Evolutionary conservation across 306 rosid species (phyloP).

Genomic region (Quercus bicolor): DNA sequence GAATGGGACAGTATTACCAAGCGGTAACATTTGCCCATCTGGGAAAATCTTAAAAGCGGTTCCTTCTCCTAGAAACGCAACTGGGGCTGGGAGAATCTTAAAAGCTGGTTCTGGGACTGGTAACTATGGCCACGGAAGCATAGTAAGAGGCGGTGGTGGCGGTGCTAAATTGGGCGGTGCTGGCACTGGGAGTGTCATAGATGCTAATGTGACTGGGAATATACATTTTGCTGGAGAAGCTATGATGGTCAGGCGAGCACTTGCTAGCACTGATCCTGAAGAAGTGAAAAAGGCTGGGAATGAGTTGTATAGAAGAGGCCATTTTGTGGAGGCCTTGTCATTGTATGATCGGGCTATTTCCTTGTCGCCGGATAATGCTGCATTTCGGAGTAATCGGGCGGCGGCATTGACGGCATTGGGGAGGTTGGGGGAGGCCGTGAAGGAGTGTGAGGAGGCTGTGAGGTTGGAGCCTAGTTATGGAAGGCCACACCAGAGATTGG

Average conservation of each 20-base stretch:
- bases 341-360: slow-evolving; percentile 81
- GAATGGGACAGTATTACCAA: too few species aligned
- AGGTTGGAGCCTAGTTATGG: slow-evolving; percentile 77
- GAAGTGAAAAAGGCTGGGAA: slow-evolving; percentile 79
- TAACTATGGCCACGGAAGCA: slow-evolving; percentile 89
- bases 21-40: slow-evolving; percentile 88
- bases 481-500: slow-evolving; percentile 89
- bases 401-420: slow-evolving; percentile 82
- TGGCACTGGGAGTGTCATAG: background rate
- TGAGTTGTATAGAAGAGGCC: slow-evolving; percentile 69
- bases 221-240: background rate
- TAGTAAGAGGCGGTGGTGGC: slow-evolving; percentile 70
- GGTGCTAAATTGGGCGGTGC: slow-evolving; percentile 22
- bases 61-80: too few species aligned
- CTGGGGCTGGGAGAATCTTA: slow-evolving; percentile 49
- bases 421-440: slow-evolving; percentile 68
- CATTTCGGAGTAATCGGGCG: slow-evolving; percentile 82
- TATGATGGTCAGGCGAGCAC: background rate
- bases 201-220: background rate
- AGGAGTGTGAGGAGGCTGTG: slow-evolving; percentile 83
- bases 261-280: slow-evolving; percentile 57
- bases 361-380: slow-evolving; percentile 60
- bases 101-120: slow-evolving; percentile 77
- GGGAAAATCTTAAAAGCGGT: slow-evolving; percentile 70
- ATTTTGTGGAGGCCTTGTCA: slow-evolving; percentile 71